These are phyloP conservation scores for Hortaea werneckii DNA, from an alignment of 2,329 filamentous ascomycete species.

Conservation along the genomic window DNA sequence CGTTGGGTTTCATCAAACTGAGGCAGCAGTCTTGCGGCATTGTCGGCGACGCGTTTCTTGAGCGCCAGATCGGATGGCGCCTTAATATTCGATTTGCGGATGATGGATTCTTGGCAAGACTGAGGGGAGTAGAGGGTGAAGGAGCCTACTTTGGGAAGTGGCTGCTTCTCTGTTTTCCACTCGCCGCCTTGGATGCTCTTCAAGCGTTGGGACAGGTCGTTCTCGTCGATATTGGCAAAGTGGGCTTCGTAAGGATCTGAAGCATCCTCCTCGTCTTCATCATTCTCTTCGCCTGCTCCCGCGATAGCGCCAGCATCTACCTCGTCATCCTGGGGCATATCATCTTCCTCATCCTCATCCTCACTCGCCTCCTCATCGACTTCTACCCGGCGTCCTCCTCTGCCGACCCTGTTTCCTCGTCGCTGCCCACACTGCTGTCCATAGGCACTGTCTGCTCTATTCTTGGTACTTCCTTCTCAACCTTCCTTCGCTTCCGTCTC, in stretches of 20 bases:
- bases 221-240: conserved; percentile 59
- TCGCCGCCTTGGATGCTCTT: conserved; percentile 37
- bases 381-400: neutral
- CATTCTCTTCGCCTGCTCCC: conserved; percentile 39
- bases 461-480: conserved; percentile 20
- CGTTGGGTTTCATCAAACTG: conserved; percentile 54
- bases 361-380: conserved; percentile 20
- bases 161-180: conserved; percentile 32
- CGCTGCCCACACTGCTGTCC: neutral
- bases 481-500: conserved; percentile 44
- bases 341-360: conserved; percentile 27
- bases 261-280: conserved; percentile 16
- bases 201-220: conserved; percentile 43
- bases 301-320: conserved; percentile 33
- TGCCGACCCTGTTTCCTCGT: neutral
- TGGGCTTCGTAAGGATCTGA: conserved; percentile 72
- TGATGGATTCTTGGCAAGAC: conserved; percentile 3
- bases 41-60: conserved; percentile 58
- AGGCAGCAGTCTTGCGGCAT: conserved; percentile 43
- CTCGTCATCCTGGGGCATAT: conserved; percentile 26
- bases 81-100: conserved; percentile 5
- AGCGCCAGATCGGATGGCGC: conserved; percentile 42
- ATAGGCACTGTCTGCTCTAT: neutral
- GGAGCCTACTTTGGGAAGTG: conserved; percentile 4
- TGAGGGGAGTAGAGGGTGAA: conserved; percentile 12